A percentile compares a stretch with the other conserved stretches of the same genome.
phyloP scores from a whole-genome alignment of 176 grass and related monocot genomes.

The Thinopyrum elongatum region DNA sequence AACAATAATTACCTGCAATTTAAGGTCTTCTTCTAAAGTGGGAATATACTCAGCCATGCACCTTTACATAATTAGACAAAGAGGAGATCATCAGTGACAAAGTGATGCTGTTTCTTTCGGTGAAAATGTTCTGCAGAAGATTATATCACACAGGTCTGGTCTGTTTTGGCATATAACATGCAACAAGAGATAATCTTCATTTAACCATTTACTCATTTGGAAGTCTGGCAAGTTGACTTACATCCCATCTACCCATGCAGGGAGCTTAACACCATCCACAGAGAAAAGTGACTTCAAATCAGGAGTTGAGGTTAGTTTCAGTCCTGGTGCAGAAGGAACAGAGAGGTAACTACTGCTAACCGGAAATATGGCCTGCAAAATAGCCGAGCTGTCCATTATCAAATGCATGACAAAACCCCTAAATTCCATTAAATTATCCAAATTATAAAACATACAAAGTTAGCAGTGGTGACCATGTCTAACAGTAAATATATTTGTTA shows the following conservation, averaged over 20 bases:
- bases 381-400: slow-evolving; percentile 31
- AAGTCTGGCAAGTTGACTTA: slow-evolving; percentile 45
- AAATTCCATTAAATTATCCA: not conserved
- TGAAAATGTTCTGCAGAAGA: slow-evolving; percentile 8
- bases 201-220: slow-evolving; percentile 10
- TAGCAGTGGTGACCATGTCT: not conserved
- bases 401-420: slow-evolving; percentile 10
- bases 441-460: not conserved
- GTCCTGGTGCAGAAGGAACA: slow-evolving; percentile 65
- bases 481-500: slow-evolving; percentile 3
- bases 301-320: slow-evolving; percentile 79
- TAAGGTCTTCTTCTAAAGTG: slow-evolving; percentile 71
- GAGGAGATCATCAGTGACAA: slow-evolving; percentile 10
- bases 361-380: slow-evolving; percentile 76
- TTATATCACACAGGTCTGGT: slow-evolving; percentile 1
- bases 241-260: slow-evolving; percentile 84
- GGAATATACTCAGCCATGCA: slow-evolving; percentile 87
- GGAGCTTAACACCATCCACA: slow-evolving; percentile 82
- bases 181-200: slow-evolving; percentile 15
- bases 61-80: slow-evolving; percentile 54
- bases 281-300: slow-evolving; percentile 81
- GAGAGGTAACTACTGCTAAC: slow-evolving; percentile 64
- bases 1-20: slow-evolving; percentile 50
- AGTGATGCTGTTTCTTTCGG: not conserved
- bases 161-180: not conserved